Evolutionary conservation across 768 basidiomycete species (phyloP).

Genomic region (Boletus coccyginus): DNA sequence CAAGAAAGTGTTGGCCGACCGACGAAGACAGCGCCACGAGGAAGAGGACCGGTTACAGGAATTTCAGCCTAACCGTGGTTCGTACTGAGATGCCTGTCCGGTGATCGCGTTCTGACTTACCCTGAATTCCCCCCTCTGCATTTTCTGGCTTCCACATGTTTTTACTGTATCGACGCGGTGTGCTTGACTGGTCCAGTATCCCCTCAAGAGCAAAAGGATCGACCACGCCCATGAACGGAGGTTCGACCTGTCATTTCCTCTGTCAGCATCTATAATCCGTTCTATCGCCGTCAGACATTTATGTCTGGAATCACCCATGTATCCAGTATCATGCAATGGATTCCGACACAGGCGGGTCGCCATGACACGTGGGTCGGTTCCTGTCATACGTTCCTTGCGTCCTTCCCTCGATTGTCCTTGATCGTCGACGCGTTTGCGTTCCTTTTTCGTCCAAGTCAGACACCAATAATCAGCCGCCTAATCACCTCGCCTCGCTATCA

Average conservation of each 20-base stretch:
- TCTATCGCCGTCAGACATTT: not conserved
- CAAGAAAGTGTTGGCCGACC: constrained; percentile 26
- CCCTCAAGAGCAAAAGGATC: constrained; percentile 4
- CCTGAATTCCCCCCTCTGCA: not conserved
- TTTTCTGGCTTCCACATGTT: not conserved
- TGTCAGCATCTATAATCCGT: not conserved
- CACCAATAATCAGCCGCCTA: not conserved
- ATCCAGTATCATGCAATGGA: not conserved
- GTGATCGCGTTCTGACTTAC: constrained; percentile 10
- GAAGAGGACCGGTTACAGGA: constrained; percentile 18
- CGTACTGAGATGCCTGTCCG: not conserved
- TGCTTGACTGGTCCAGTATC: not conserved
- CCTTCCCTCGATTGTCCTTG: not conserved
- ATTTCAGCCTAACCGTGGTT: not conserved
- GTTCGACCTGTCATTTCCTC: not conserved
- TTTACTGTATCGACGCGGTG: not conserved
- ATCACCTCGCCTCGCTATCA: not conserved
- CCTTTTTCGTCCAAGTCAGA: not conserved
- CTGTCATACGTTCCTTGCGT: not conserved
- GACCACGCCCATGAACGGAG: constrained; percentile 5
- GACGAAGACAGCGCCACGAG: constrained; percentile 22
- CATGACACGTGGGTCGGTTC: not conserved
- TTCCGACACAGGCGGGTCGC: not conserved
- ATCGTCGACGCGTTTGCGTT: not conserved
- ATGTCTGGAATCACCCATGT: not conserved